Percentiles rank a stretch among this genome's conserved stretches.
These are phyloP conservation scores for Rubia tinctorum DNA, from an alignment of 305 asterid species.

Conservation along the genomic window DNA sequence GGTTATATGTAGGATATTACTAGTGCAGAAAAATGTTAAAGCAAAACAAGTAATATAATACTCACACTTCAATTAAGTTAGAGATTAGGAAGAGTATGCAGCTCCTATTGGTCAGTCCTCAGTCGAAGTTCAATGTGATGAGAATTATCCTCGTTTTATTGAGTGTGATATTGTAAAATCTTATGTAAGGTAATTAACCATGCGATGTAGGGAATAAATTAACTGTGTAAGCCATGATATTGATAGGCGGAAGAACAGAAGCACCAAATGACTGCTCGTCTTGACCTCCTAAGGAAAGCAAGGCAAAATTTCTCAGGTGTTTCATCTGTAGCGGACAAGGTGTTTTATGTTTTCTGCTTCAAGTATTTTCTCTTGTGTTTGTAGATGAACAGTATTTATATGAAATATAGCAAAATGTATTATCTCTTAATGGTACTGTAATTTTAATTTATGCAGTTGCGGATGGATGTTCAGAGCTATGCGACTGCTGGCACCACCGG, in stretches of 20 bases:
- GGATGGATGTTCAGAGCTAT: slow-evolving; percentile 12
- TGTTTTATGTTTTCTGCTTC: slow-evolving; percentile 11
- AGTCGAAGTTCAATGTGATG: neutral
- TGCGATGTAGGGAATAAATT: neutral
- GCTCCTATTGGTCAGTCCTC: neutral
- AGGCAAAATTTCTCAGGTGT: slow-evolving; percentile 51
- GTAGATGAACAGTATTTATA: neutral
- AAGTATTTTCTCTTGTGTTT: neutral
- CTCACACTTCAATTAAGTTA: neutral
- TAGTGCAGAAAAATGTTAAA: neutral
- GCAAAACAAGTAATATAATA: neutral
- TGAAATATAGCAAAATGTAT: neutral
- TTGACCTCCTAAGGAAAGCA: slow-evolving; percentile 58
- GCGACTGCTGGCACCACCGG: neutral
- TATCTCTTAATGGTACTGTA: neutral
- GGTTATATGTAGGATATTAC: neutral
- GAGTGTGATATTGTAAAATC: neutral
- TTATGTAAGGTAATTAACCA: neutral
- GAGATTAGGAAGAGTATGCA: neutral
- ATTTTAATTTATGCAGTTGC: slow-evolving; percentile 2
- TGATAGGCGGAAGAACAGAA: slow-evolving; percentile 65
- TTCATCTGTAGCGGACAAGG: slow-evolving; percentile 44
- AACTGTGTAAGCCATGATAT: slow-evolving; percentile 14
- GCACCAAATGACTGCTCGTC: slow-evolving; percentile 33
- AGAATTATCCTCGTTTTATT: neutral